Percentiles rank a stretch among this genome's conserved stretches.
phyloP scores from a whole-genome alignment of 306 rosid species.

The Fragaria ananassa region DNA sequence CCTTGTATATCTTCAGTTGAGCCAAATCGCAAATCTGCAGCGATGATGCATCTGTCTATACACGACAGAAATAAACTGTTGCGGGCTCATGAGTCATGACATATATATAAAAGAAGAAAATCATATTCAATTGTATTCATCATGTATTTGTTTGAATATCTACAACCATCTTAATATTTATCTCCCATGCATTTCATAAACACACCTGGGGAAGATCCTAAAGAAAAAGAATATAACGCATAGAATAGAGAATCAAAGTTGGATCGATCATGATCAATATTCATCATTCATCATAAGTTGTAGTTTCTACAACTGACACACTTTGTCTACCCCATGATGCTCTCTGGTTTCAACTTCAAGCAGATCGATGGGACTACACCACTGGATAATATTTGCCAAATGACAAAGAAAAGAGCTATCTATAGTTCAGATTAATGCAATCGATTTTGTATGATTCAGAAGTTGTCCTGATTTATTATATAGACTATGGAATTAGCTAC shows the following conservation, averaged over 20 bases:
- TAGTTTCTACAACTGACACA: not conserved
- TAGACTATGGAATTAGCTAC: not conserved
- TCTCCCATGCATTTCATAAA: not conserved
- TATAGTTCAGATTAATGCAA: not conserved
- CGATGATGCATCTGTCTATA: too few relatives aligned
- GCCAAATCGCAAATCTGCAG: too few relatives aligned
- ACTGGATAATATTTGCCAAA: not conserved
- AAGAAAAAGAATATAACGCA: not conserved
- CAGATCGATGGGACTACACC: not conserved
- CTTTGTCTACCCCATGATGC: not conserved
- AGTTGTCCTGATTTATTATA: not conserved
- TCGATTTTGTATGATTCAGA: not conserved
- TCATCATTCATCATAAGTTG: conserved; percentile 1
- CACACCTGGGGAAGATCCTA: not conserved
- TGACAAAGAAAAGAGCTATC: not conserved
- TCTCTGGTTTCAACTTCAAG: not conserved
- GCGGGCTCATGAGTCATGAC: not conserved
- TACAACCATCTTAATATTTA: not conserved
- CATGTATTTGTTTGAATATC: not conserved
- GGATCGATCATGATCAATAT: not conserved
- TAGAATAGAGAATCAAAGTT: not conserved
- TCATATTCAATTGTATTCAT: not conserved
- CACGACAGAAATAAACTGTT: not conserved
- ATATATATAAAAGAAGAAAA: not conserved
- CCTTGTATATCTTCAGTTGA: too few relatives aligned